These are phyloP conservation scores for Pythium folliculosum DNA, from an alignment of 352 stramenopile species.

Conservation along the genomic window DNA sequence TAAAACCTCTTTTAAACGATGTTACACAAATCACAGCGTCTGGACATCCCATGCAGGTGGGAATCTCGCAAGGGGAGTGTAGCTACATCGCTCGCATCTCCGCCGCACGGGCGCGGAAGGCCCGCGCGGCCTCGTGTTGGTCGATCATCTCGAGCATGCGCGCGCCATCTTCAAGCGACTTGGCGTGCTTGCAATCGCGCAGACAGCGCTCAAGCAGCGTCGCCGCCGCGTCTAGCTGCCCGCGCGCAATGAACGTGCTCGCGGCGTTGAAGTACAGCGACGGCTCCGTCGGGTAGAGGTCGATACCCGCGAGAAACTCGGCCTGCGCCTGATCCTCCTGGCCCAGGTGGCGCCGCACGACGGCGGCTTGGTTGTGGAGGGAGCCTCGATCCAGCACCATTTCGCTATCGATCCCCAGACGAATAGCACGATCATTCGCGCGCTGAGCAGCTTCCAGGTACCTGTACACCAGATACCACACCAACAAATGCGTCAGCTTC, in stretches of 20 bases:
- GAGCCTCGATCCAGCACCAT: slow-evolving; percentile 9
- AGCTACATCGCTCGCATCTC: neutral
- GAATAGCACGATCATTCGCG: slow-evolving; percentile 13
- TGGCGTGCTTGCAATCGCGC: slow-evolving; percentile 5
- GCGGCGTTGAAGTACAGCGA: slow-evolving; percentile 56
- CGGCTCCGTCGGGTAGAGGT: slow-evolving; percentile 36
- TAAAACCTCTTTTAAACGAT: neutral
- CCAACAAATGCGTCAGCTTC: neutral
- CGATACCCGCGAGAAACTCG: slow-evolving; percentile 38
- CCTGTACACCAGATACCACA: neutral
- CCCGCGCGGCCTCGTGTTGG: slow-evolving; percentile 24
- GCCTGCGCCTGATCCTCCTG: slow-evolving; percentile 35
- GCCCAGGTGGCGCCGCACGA: slow-evolving; percentile 31
- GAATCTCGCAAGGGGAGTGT: neutral
- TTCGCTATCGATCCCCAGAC: slow-evolving; percentile 5
- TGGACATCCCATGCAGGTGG: neutral
- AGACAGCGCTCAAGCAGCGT: slow-evolving; percentile 21
- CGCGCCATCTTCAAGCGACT: neutral
- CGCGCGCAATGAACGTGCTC: slow-evolving; percentile 33
- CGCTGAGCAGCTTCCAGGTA: slow-evolving; percentile 9
- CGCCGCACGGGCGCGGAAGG: slow-evolving; percentile 27
- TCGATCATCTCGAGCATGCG: slow-evolving; percentile 7
- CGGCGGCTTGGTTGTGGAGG: slow-evolving; percentile 56
- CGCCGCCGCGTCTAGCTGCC: slow-evolving; percentile 24
- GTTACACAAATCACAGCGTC: neutral